Percentiles rank a stretch among this genome's conserved stretches.
Conservation (phyloP, 305 asterid genomes). For the Fraxinus xanthoxyloides region DNA sequence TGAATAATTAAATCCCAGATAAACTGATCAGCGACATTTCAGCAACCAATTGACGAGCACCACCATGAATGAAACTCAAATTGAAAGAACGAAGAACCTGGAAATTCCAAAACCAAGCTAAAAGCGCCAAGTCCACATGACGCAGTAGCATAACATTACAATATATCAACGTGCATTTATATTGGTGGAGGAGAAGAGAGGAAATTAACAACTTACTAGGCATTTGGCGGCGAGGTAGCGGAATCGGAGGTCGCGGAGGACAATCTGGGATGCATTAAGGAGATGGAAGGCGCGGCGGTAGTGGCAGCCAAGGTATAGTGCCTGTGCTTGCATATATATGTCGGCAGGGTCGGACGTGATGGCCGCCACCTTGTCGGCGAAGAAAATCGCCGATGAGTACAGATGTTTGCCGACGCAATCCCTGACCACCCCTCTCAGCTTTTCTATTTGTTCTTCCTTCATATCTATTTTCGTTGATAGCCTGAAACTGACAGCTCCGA, state of each 20-base stretch:
- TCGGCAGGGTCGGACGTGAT: conserved; percentile 95
- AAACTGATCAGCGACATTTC: not conserved
- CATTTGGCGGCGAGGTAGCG: conserved; percentile 96
- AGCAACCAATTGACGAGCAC: conserved; percentile 5
- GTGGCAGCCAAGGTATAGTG: conserved; percentile 88
- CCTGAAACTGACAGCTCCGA: not conserved
- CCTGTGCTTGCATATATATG: conserved; percentile 99
- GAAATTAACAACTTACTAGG: conserved; percentile 48
- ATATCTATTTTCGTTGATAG: conserved; percentile 23
- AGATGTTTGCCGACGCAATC: conserved; percentile 97
- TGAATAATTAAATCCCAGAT: not conserved
- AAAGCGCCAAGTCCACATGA: not conserved
- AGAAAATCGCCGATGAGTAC: conserved; percentile 93
- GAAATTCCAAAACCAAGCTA: conserved; percentile 2
- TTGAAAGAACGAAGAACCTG: not conserved
- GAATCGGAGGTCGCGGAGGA: conserved; percentile 86
- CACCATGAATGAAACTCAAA: conserved; percentile 2
- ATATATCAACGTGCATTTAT: not conserved
- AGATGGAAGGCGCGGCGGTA: conserved; percentile 96
- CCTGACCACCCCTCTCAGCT: conserved; percentile 84
- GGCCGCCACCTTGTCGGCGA: conserved; percentile 98
- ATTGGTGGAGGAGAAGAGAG: not conserved
- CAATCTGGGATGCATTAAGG: conserved; percentile 87
- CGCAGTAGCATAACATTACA: not conserved
- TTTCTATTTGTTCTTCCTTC: conserved; percentile 91